A percentile compares a stretch with the other conserved stretches of the same genome.
Evolutionary conservation across 805 yeast species (phyloP).

Genomic region (Lachancea sp.): DNA sequence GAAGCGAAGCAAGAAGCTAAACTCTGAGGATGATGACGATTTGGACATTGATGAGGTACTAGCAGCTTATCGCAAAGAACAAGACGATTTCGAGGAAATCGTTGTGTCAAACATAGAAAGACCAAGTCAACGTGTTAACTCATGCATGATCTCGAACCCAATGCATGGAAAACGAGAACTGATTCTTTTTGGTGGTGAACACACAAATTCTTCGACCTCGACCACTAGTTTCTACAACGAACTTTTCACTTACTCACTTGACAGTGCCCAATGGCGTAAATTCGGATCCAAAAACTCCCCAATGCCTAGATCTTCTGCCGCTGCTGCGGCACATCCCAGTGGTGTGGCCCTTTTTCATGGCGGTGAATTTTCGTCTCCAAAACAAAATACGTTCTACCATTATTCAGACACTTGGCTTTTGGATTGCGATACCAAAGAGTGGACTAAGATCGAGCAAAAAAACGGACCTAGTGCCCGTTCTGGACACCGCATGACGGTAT

Average conservation of each 20-base stretch:
- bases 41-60: constrained; percentile 80
- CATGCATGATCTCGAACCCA: constrained; percentile 71
- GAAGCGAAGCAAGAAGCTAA: constrained; percentile 60
- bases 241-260: constrained; percentile 62
- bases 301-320: constrained; percentile 87
- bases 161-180: constrained; percentile 70
- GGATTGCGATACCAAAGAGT: constrained; percentile 77
- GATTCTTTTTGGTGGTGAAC: constrained; percentile 86
- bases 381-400: constrained; percentile 91
- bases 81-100: constrained; percentile 69
- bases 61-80: constrained; percentile 71
- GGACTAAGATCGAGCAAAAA: constrained; percentile 79
- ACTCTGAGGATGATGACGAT: constrained; percentile 73
- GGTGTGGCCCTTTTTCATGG: constrained; percentile 86
- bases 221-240: constrained; percentile 75
- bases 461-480: constrained; percentile 80
- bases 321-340: constrained; percentile 88
- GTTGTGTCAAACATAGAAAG: constrained; percentile 48
- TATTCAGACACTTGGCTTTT: constrained; percentile 94
- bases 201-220: constrained; percentile 39
- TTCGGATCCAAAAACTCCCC: constrained; percentile 81
- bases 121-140: constrained; percentile 68
- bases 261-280: constrained; percentile 74
- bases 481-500: constrained; percentile 82
- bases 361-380: constrained; percentile 95